These are phyloP conservation scores for Clavispora phyllophila DNA, from an alignment of 805 yeast genomes.

Conservation along the genomic window DNA sequence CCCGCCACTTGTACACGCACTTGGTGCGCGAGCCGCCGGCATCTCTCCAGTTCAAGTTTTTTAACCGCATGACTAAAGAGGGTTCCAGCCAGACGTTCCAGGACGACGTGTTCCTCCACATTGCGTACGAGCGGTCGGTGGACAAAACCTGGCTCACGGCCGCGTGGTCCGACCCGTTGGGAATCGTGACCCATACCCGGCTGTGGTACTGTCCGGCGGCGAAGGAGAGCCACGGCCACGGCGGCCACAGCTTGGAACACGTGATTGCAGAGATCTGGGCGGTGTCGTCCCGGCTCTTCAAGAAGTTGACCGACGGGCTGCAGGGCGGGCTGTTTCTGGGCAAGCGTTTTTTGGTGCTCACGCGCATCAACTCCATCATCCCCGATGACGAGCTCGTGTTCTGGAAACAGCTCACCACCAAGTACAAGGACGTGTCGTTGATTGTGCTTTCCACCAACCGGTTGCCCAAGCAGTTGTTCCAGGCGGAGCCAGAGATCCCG, in stretches of 20 bases:
- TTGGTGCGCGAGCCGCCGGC: constrained; percentile 35
- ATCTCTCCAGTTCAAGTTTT: constrained; percentile 31
- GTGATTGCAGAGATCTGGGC: constrained; percentile 67
- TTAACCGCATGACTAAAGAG: constrained; percentile 19
- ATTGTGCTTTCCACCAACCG: constrained; percentile 67
- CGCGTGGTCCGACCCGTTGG: constrained; percentile 86
- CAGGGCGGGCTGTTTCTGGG: constrained; percentile 59
- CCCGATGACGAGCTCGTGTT: constrained; percentile 79
- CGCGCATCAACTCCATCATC: constrained; percentile 66
- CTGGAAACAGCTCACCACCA: constrained; percentile 69
- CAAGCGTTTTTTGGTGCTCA: constrained; percentile 58
- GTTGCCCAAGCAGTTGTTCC: constrained; percentile 43
- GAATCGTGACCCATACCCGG: constrained; percentile 54
- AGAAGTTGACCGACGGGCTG: constrained; percentile 26
- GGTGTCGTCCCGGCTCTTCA: constrained; percentile 44
- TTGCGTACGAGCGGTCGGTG: constrained; percentile 77
- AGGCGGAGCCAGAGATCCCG: constrained; percentile 11
- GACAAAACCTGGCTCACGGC: constrained; percentile 84
- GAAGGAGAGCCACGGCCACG: constrained; percentile 7
- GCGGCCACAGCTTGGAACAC: constrained; percentile 31
- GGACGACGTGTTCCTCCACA: constrained; percentile 77
- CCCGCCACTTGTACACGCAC: constrained; percentile 22
- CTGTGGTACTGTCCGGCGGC: constrained; percentile 53
- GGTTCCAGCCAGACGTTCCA: constrained; percentile 19
- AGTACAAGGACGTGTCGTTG: constrained; percentile 50